Base-by-base conservation (phyloP, 116 monocot species). In the Cymodocea nodosa region DNA sequence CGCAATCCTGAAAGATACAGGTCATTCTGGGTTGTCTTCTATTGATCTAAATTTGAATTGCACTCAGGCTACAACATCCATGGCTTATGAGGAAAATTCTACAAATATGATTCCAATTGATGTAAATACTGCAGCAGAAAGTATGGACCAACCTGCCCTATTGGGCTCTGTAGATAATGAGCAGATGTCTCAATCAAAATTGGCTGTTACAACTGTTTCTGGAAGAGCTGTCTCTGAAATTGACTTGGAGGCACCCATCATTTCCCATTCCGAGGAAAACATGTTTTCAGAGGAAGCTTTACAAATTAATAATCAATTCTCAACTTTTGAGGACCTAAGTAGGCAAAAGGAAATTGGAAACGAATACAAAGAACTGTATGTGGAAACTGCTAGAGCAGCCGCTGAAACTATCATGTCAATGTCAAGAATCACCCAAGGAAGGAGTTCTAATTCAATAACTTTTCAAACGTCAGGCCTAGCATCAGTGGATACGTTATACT, bases 381-480 rank as follows among this genome's bases (percentile, higher is more conserved):
- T 17, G n/a, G 36, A 34, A 61, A 35, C 61, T 35, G 24, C 36
- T 8, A 37, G 36, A 63, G 50, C 53, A 40, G 89, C 85, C 62
- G 89, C 84, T 50, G 75, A 84, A 62, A 71, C 34, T 51, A 77
- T 89, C 24, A 62, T 82, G 24, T 59, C 72, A 60, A 68, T 89
- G 55, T 85, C 82, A 15, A 57, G 59, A 15, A 51, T 65, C 34
- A 58, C 12, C 22, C 24, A 12, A 19, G 35, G 44, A 15, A 61
- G 35, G 56, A 4, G 24, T 61, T 25, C 22, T 9, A 23, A 54
- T 56, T 58, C 51, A 10, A 50, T 19, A 13, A 53, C 24, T 15
- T 20, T 0, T 23, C 51, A 14, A 0, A 11, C 34, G 16, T 52
- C 50, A 0, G 15, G 62, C 19, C 23, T 50, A 16, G 11, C 49